Conservation (phyloP, 129 eudicot genomes). For the Logfia minima region DNA sequence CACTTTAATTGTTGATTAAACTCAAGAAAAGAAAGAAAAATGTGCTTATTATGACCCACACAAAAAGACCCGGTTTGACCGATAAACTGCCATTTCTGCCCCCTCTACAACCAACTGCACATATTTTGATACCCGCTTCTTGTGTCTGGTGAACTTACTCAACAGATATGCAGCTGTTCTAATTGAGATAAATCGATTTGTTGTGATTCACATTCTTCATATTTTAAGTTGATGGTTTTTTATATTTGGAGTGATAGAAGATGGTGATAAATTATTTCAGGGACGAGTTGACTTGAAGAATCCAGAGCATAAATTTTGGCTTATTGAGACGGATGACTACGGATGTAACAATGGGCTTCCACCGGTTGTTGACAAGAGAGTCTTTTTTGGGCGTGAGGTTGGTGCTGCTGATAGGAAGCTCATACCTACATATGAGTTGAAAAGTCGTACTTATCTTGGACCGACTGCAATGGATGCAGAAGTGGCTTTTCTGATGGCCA, state of each 20-base stretch:
- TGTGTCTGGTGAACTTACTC: not conserved
- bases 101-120: not conserved
- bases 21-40: not conserved
- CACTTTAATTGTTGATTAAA: not conserved
- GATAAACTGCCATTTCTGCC: not conserved
- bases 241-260: not conserved
- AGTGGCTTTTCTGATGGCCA: constrained; percentile 96
- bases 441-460: constrained; percentile 90
- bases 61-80: not conserved
- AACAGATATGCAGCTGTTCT: not conserved
- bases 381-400: constrained; percentile 88
- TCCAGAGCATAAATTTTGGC: constrained; percentile 86
- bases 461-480: constrained; percentile 99
- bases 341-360: constrained; percentile 82
- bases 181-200: not conserved
- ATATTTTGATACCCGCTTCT: not conserved
- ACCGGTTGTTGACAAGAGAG: constrained; percentile 66
- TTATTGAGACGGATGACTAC: constrained; percentile 84
- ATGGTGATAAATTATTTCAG: constrained; percentile 36
- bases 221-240: not conserved
- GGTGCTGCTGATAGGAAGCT: constrained; percentile 88
- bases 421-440: constrained; percentile 83
- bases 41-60: not conserved
- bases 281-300: constrained; percentile 71
- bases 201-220: not conserved